Conservation (phyloP, 1,284 basidiomycete genomes). For the Ustilago tritici region DNA sequence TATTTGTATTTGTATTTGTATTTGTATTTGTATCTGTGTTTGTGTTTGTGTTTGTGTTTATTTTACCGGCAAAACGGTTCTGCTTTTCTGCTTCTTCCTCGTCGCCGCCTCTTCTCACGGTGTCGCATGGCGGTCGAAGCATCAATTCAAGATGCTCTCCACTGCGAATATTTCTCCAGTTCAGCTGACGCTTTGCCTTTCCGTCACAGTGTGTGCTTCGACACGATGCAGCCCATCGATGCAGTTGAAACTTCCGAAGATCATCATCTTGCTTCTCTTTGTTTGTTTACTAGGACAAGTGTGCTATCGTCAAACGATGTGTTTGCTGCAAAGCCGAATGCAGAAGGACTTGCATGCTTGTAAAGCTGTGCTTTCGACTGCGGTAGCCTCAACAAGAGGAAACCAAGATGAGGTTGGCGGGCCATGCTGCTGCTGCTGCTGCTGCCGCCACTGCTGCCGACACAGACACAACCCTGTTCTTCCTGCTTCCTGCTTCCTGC, state of each 20-base stretch:
- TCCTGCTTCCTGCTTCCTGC: too few relatives aligned
- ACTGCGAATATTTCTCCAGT: constrained; percentile 5
- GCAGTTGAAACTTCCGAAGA: background rate
- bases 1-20: too few relatives aligned
- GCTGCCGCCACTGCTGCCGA: constrained; percentile 4
- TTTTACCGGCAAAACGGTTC: constrained; percentile 11
- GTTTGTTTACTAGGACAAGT: background rate
- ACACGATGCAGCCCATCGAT: constrained; percentile 2
- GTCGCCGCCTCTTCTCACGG: background rate
- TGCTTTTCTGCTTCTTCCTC: constrained; percentile 4
- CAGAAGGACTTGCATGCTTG: background rate
- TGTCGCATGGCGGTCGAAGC: background rate
- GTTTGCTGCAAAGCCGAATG: background rate
- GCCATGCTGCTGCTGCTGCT: background rate
- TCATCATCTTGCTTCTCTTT: background rate
- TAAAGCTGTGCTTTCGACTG: background rate
- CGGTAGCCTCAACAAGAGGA: background rate
- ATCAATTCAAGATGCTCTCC: constrained; percentile 6
- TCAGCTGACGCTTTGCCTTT: background rate
- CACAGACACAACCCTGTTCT: background rate
- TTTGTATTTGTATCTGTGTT: too few relatives aligned
- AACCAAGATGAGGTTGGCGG: background rate
- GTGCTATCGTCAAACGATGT: background rate
- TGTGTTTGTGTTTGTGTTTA: background rate
- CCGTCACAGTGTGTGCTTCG: background rate